Percentiles rank a stretch among this genome's conserved stretches.
Conservation (phyloP, 768 basidiomycete species). For the Tylopilus sp. region DNA sequence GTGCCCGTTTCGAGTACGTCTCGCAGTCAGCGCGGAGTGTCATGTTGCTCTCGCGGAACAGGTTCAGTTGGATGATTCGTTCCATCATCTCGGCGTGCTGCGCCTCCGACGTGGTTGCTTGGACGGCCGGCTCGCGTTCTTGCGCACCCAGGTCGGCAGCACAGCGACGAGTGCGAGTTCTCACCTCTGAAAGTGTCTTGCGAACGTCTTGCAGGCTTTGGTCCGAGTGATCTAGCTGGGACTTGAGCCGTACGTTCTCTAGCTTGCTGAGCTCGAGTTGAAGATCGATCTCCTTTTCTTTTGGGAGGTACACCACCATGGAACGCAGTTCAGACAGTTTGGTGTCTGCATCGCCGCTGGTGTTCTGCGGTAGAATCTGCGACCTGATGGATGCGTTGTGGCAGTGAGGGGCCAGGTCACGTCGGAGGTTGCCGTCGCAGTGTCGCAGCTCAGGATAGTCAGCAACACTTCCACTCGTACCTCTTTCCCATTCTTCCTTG, state of each 20-base stretch:
- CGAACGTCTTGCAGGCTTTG: constrained; percentile 70
- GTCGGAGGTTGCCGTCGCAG: no score
- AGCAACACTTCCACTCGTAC: constrained; percentile 62
- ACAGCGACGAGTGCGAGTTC: no score
- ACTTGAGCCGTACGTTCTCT: constrained; percentile 70
- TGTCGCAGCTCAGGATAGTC: no score
- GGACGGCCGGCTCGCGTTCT: constrained; percentile 80
- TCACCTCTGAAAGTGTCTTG: constrained; percentile 66
- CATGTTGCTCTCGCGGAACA: constrained; percentile 84
- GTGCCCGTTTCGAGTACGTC: constrained; percentile 61
- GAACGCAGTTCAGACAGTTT: constrained; percentile 73
- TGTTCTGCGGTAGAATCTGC: constrained; percentile 49
- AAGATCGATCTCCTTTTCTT: constrained; percentile 90
- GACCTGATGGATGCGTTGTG: constrained; percentile 71
- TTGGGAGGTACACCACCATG: constrained; percentile 77
- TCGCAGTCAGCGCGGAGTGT: constrained; percentile 79
- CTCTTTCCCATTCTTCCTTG: constrained; percentile 49
- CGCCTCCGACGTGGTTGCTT: constrained; percentile 67
- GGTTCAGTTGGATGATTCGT: constrained; percentile 81
- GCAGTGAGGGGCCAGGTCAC: no score
- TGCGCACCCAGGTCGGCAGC: constrained; percentile 31
- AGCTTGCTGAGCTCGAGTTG: constrained; percentile 78
- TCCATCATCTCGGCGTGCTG: constrained; percentile 82
- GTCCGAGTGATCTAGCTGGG: constrained; percentile 70
- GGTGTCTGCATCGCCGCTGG: constrained; percentile 49